phyloP scores from a whole-genome alignment of 1,284 basidiomycete genomes.

The Pseudozyma pruni region DNA sequence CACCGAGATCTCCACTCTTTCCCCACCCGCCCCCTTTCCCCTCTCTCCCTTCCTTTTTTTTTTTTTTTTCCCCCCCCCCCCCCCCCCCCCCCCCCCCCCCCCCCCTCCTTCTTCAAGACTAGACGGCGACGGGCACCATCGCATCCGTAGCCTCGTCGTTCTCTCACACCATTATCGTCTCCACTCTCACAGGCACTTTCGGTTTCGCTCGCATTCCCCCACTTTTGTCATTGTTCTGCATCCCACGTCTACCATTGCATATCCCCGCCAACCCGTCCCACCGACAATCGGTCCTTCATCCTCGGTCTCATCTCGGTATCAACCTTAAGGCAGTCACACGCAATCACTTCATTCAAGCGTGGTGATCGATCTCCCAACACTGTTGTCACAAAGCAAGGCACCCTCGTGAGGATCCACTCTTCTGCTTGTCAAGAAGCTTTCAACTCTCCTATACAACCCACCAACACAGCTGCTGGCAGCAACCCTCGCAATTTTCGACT shows the following conservation, averaged over 20 bases:
- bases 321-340: not conserved
- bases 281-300: too few species aligned
- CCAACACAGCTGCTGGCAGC: constrained; percentile 25
- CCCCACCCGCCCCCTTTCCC: not conserved
- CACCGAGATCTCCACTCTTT: not conserved
- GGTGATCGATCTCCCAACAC: constrained; percentile 6
- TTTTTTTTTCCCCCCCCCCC: constrained; percentile 5
- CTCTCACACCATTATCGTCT: constrained; percentile 1
- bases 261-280: not conserved
- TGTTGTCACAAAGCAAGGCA: constrained; percentile 1
- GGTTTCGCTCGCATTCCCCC: not conserved
- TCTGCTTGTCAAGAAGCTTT: constrained; percentile 31
- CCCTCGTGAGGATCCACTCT: constrained; percentile 23
- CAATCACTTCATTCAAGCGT: constrained; percentile 6
- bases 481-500: not conserved
- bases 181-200: constrained; percentile 2
- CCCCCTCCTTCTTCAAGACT: constrained; percentile 4
- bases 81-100: not conserved
- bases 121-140: constrained; percentile 12
- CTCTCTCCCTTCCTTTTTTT: not conserved
- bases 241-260: not conserved
- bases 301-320: not conserved
- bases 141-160: constrained; percentile 14
- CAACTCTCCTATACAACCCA: constrained; percentile 1
- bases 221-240: not conserved